Base-by-base conservation (phyloP, 2,329 filamentous ascomycete genomes). In the Whalleya microplaca region DNA sequence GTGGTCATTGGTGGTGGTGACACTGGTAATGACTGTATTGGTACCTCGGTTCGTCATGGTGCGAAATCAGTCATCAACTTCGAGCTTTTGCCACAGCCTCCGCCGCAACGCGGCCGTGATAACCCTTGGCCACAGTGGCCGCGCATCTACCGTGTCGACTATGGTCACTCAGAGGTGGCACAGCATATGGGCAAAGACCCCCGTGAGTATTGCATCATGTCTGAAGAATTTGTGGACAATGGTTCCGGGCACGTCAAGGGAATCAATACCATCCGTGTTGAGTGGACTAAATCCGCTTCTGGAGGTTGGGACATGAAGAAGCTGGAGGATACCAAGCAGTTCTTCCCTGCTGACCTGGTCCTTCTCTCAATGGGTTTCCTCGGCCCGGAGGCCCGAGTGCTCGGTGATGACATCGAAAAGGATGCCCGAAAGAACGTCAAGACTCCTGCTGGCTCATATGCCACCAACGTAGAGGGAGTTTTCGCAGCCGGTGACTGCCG, bases 221-320 rank as follows among this genome's bases (percentile, higher is more conserved):
- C 92, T 18, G 94, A 96, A 79, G 91, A 96, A 69, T 98, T 98
- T 66, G 91, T 96, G 59, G 91, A 93, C 64, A 92, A 96, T 67
- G 93, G 92, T 60, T 85, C 77, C 48, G 93, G 93, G 72, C 88
- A 89, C 64, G 92, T 98, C 71, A 96, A 92, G 81, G 94, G 94
- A 62, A 96, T 98, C 82, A 96, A 95, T 78, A 96, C 92, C 43
- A 86, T 95, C 56, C 92, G 94, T 52, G 93, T 98, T 43, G 93
- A 97, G 74, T 98, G 94, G 94, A 95, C 92, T 67, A 95, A 93
- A 82, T 91, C 87, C 51, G 83, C 91, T 23, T 88, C 85, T 59
- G 93, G 93, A 64, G 93, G 93, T 44, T 98, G 94, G 94, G 94
- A 97, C 76, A 97, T 98, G 92, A 96, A 96, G 84, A 94, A 96